phyloP scores from a whole-genome alignment of 768 basidiomycete species.

The Suillus lakei region DNA sequence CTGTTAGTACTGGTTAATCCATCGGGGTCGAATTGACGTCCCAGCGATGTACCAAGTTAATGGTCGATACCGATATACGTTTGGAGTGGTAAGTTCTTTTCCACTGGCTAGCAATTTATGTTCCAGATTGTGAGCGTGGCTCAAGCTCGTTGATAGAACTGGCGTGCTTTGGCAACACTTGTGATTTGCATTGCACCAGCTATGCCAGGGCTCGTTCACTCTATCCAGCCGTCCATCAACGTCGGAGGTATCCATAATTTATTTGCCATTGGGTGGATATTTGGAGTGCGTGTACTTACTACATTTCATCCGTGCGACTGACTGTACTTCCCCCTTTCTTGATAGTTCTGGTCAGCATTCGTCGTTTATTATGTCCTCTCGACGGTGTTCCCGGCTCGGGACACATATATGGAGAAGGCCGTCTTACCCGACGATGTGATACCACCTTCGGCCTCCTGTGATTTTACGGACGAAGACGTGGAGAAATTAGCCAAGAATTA shows the following conservation, averaged over 20 bases:
- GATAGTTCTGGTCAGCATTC: conserved; percentile 13
- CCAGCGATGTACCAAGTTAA: conserved; percentile 83
- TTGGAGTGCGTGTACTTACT: conserved; percentile 6
- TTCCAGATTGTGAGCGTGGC: background rate
- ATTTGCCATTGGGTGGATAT: conserved; percentile 15
- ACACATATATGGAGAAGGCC: conserved; percentile 11
- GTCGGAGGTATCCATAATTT: conserved; percentile 10
- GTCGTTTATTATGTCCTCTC: conserved; percentile 13
- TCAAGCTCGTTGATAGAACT: conserved; percentile 59
- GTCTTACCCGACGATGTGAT: conserved; percentile 10
- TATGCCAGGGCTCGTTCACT: conserved; percentile 77
- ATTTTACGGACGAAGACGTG: conserved; percentile 4
- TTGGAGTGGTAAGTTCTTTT: conserved; percentile 58
- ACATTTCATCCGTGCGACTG: background rate
- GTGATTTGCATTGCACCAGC: conserved; percentile 70
- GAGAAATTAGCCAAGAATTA: conserved; percentile 4
- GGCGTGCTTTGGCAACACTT: conserved; percentile 75
- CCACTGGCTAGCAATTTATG: background rate
- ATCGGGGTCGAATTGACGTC: conserved; percentile 73
- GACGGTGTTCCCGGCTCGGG: conserved; percentile 11
- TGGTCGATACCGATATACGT: conserved; percentile 79
- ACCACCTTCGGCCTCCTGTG: background rate
- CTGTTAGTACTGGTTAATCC: conserved; percentile 76
- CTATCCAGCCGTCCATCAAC: conserved; percentile 65
- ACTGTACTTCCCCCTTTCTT: background rate